Base-by-base conservation (phyloP, 2,329 filamentous ascomycete genomes). In the Claviceps sp. region DNA sequence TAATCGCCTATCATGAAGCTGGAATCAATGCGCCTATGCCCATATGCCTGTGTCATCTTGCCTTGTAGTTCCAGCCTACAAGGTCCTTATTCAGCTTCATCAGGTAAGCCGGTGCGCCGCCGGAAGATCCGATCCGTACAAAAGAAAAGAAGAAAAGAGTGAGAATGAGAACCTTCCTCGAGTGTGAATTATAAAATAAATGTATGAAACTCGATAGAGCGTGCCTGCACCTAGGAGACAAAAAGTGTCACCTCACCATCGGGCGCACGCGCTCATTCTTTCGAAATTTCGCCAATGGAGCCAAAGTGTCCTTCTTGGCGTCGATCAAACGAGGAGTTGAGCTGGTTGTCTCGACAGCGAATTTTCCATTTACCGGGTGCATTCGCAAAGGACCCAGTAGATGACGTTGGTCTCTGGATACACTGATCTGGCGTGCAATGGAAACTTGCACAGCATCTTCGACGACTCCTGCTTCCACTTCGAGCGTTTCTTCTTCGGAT, bases 371-470 rank as follows among this genome's bases (percentile, higher is more conserved):
- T 6, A 50, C 42, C 8, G 50, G 47, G 37, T 50, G 51, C 45
- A 51, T 55, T 65, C 74, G 69, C 40, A 80, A 64, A 13, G 79
- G 78, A n/a, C 75, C 72, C 17, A 84, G 66, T 55, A 83, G 66
- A 59, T 76, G 74, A 17, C 77, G 71, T 63, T 85, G 82, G 63
- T 80, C 73, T 13, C 76, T 69, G 13, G 80, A 83, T 26, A 85
- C 70, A 56, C 78, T 83, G 57, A 86, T 83, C 62, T 85, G 81
- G 1, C 83, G 72, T 0, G 82, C 82, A 57, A 86, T 85, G 1
- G 80, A 84, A 45, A 83, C 72, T 63, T 84, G 77, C 4, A 82
- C 80, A 1, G 80, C 78, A 44, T 73, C 73, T 55, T 75, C 73
- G 14, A 77, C 64, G 6, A 68, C 70, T 22, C 60, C 57, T 17